phyloP scores from a whole-genome alignment of 495 filamentous ascomycete genomes.

The Trichocladium uniseriatum region DNA sequence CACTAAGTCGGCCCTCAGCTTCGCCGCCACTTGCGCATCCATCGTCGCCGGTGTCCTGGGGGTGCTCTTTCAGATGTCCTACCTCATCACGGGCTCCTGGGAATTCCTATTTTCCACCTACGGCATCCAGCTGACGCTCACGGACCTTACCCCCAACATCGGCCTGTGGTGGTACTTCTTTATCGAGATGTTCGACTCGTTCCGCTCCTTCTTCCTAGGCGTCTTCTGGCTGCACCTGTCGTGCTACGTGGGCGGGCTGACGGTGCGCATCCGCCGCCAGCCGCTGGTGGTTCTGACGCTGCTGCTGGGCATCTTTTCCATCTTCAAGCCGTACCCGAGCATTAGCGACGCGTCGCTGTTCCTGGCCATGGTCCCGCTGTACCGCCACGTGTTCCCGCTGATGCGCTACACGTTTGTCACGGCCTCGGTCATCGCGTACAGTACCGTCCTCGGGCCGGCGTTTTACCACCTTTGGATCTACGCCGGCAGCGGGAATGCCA shows the following conservation, averaged over 20 bases:
- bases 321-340: constrained; percentile 95
- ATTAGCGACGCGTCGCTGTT: constrained; percentile 80
- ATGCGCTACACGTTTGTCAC: constrained; percentile 92
- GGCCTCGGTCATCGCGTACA: constrained; percentile 71
- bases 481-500: constrained; percentile 93
- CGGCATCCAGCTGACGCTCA: constrained; percentile 80
- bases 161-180: constrained; percentile 99
- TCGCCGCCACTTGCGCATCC: constrained; percentile 41
- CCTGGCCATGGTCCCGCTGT: constrained; percentile 74
- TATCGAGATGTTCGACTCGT: constrained; percentile 98
- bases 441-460: constrained; percentile 78
- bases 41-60: constrained; percentile 41
- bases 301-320: constrained; percentile 74
- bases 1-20: constrained; percentile 32
- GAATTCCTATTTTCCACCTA: constrained; percentile 85
- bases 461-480: constrained; percentile 99
- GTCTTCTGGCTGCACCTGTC: constrained; percentile 95
- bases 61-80: constrained; percentile 59
- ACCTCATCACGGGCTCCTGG: constrained; percentile 69
- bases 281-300: constrained; percentile 77
- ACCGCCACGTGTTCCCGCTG: constrained; percentile 85
- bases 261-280: constrained; percentile 68
- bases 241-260: constrained; percentile 77
- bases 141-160: constrained; percentile 88
- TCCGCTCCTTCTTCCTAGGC: constrained; percentile 91